phyloP scores from a whole-genome alignment of 176 grass and related monocot genomes.

The barley (Hordeum vulgare) region MorexV3_pseudomolecules_assembly NC_058522.1:501716893-501717392 shows the following conservation, averaged over 20 bases:
- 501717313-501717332: background rate
- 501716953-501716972: slow-evolving; percentile 23
- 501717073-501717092: background rate
- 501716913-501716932: slow-evolving; percentile 77
- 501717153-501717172: too few relatives aligned
- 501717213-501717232: background rate
- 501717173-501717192: background rate
- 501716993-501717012: slow-evolving; percentile 43
- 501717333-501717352: background rate
- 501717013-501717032: background rate
- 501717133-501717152: background rate
- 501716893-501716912: slow-evolving; percentile 79
- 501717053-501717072: background rate
- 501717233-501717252: background rate
- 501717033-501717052: background rate
- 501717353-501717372: background rate
- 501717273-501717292: background rate
- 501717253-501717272: background rate
- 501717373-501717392: background rate
- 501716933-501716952: slow-evolving; percentile 65
- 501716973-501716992: slow-evolving; percentile 72
- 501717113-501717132: slow-evolving; percentile 62
- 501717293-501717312: slow-evolving; percentile 4
- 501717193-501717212: background rate
- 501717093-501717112: slow-evolving; percentile 19